Conservation (phyloP, 192 early-diverging fungal species). For the Podila clonocystis region DNA sequence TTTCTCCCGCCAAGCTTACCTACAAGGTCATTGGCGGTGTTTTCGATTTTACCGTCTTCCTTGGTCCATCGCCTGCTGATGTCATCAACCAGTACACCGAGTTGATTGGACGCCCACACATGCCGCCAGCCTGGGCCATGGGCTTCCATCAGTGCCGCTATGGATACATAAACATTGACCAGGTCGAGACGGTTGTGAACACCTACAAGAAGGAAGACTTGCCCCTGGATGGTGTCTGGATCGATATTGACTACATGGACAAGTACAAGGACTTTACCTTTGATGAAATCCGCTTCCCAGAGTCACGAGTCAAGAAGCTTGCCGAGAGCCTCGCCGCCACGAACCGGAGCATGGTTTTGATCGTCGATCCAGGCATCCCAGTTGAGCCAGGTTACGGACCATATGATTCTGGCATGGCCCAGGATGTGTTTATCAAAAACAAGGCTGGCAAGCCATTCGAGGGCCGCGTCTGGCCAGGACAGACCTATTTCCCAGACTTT, state of each 20-base stretch:
- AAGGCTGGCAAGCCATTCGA: constrained; percentile 60
- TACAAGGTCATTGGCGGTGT: constrained; percentile 75
- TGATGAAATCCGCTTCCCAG: constrained; percentile 63
- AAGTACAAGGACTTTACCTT: constrained; percentile 67
- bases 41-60: constrained; percentile 71
- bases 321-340: constrained; percentile 54
- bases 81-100: constrained; percentile 68
- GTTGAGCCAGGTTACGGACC: constrained; percentile 56
- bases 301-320: constrained; percentile 56
- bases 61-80: constrained; percentile 57
- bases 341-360: constrained; percentile 68
- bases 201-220: constrained; percentile 64
- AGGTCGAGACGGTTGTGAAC: constrained; percentile 63
- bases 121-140: constrained; percentile 70
- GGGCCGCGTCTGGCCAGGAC: constrained; percentile 73
- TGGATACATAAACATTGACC: constrained; percentile 66
- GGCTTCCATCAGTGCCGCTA: constrained; percentile 74
- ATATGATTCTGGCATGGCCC: constrained; percentile 58
- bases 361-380: constrained; percentile 74
- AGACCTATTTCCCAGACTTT: constrained; percentile 75
- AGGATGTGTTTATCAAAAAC: constrained; percentile 69
- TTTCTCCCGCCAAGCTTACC: constrained; percentile 58
- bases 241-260: constrained; percentile 82
- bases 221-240: constrained; percentile 73
- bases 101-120: constrained; percentile 69